Percentiles rank a stretch among this genome's conserved stretches.
Conservation (phyloP, 345 rosid genomes). For the Arabidopsis suecica region DNA sequence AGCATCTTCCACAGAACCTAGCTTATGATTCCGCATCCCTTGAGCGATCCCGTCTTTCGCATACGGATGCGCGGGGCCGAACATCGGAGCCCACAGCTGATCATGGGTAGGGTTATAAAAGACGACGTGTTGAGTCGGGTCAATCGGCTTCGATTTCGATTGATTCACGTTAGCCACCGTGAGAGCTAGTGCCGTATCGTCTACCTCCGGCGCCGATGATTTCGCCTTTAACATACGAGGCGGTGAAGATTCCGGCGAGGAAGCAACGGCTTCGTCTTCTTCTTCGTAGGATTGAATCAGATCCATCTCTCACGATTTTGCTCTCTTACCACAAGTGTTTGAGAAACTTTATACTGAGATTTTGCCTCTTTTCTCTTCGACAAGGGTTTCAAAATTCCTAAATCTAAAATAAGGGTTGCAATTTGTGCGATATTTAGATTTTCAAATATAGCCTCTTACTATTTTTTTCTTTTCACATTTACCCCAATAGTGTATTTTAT, state of each 20-base stretch:
- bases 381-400: constrained; percentile 29
- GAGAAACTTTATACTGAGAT: neutral
- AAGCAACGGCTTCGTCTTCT: constrained; percentile 26
- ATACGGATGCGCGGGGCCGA: constrained; percentile 89
- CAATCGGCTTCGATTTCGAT: constrained; percentile 69
- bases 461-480: neutral
- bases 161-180: constrained; percentile 66
- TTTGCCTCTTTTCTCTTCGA: constrained; percentile 12
- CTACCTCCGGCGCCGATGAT: constrained; percentile 92
- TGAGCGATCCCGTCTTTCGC: constrained; percentile 95
- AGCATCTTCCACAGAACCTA: constrained; percentile 95
- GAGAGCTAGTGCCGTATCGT: constrained; percentile 86
- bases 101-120: constrained; percentile 82
- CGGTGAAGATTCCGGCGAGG: constrained; percentile 78
- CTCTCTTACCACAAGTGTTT: neutral
- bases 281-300: constrained; percentile 45
- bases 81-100: constrained; percentile 92
- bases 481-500: neutral
- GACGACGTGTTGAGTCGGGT: constrained; percentile 78
- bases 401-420: constrained; percentile 19
- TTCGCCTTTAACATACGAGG: constrained; percentile 72
- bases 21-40: constrained; percentile 97
- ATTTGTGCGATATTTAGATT: neutral
- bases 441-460: neutral
- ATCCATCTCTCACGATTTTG: constrained; percentile 42